These are phyloP conservation scores for Macrocybe gigantea DNA, from an alignment of 768 basidiomycete species.

Conservation along the genomic window DNA sequence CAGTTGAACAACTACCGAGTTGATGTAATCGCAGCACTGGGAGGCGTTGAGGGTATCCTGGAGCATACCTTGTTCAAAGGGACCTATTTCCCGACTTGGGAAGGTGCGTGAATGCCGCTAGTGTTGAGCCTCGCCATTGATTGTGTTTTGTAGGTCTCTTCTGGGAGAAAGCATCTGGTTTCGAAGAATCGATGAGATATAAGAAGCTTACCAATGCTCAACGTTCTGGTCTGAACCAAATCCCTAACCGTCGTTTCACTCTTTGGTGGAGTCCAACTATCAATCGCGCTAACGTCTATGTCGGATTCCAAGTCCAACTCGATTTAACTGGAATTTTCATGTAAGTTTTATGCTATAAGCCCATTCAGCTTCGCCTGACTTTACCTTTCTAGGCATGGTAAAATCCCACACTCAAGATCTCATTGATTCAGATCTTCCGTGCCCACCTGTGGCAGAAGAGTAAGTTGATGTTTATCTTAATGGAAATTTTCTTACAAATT, in stretches of 20 bases:
- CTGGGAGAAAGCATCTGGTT: constrained; percentile 98
- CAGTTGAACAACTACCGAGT: constrained; percentile 98
- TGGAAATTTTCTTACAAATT: constrained; percentile 11
- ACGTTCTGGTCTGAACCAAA: constrained; percentile 95
- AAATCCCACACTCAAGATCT: constrained; percentile 99
- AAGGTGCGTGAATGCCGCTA: constrained; percentile 42
- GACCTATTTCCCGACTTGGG: constrained; percentile 97
- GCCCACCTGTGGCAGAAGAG: constrained; percentile 99
- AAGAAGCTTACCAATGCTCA: constrained; percentile 98
- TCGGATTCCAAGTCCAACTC: constrained; percentile 99
- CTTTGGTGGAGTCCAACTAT: constrained; percentile 99
- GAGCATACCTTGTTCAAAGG: constrained; percentile 98
- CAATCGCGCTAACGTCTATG: constrained; percentile 98
- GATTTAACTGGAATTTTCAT: constrained; percentile 98
- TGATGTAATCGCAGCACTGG: constrained; percentile 96
- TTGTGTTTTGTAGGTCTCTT: constrained; percentile 54
- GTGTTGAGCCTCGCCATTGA: constrained; percentile 3
- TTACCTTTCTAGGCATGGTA: constrained; percentile 69
- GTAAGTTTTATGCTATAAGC: constrained; percentile 27
- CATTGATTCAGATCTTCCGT: constrained; percentile 99
- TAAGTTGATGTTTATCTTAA: constrained; percentile 30
- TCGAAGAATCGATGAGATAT: constrained; percentile 95
- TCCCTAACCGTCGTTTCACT: constrained; percentile 98
- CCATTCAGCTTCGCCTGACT: not conserved
- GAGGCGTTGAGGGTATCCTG: constrained; percentile 93